Evolutionary conservation across 176 grass and related monocot genomes (phyloP), one percentile per base, ranked within the genome.

Genomic region (Juncus inflexus): DNA sequence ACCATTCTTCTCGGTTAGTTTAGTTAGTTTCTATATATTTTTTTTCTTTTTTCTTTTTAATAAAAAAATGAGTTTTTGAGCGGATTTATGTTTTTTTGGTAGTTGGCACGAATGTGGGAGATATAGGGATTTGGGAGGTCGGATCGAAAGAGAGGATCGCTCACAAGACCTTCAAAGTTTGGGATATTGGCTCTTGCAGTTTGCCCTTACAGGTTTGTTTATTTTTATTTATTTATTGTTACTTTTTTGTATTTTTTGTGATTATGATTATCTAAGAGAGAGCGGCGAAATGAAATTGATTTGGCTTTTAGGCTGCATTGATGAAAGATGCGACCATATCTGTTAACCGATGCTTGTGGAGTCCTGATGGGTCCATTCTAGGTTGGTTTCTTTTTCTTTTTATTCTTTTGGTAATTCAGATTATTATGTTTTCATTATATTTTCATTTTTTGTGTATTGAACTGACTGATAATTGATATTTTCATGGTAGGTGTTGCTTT

Each of bases 61-160:
- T 1, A 28, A 28, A 28, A 28, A 28, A 28, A 28, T 28, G 19
- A 28, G 55, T 65, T 61, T 69, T 85, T 77, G 52, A 67, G n/a
- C n/a, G 11, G 7, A 14, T 50, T 60, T 55, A 7, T 79, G 40
- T 56, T 79, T n/a, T 45, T 59, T 43, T 69, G 65, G 14, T 69
- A 99, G 95, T 94, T 81, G 95, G 95, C 74, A 99, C 95, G 63
- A 99, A 99, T 99, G 89, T 99, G 71, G 95, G 95, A 81, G 95
- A 99, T 71, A 87, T 99, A 15, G 86, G 80, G 15, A 89, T 99
- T 72, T 99, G 95, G 95, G 95, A 99, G 73, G 86, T 99, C 76
- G 95, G 95, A 65, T 94, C 95, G 45, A 86, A 83, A 55, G 95
- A 99, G 80, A 90, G 73, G 86, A 87, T 99, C 79, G 83, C 95